Evolutionary conservation across 1,284 basidiomycete genomes (phyloP), one percentile per base, ranked within the genome.

Genomic region (Lentinula novae-zelandiae): DNA sequence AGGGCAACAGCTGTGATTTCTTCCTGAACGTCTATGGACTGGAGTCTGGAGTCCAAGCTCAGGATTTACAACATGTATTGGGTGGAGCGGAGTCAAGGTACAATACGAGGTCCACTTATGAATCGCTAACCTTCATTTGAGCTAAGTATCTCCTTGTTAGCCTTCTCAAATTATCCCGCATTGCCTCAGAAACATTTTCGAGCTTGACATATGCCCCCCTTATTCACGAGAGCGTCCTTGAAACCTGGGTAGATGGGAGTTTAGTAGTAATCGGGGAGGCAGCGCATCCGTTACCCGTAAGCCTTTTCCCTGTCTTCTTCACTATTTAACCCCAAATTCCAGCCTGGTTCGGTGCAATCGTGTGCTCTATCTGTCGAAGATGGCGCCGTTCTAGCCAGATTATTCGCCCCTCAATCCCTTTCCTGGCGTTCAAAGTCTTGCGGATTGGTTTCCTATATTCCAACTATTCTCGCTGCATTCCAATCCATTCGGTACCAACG

Each of bases 181-280:
- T 46, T 70, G 72, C 22, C 17, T 46, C 39, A 20, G n/a, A 22
- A 34, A 20, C 17, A 7, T 34, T 61, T 68, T 31, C 50, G 27
- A 44, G 8, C 8, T 22, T 12, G 5, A 17, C 48, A 8, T 76
- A 76, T 53, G 67, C 75, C 42, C 75, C 75, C 1, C 71, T 82
- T 5, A 71, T 69, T 49, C 72, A 74, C 40, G 68, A 72, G 17
- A 60, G 69, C 2, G 72, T 74, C 5, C 68, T 83, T 9, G 80
- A 84, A 46, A 77, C 83, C 22, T 88, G 86, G 86, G 79, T 82
- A 0, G 80, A 85, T 63, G 66, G 74, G 0, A 73, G 72, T 62
- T 69, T 79, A 56, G 73, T 82, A 3, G 61, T 84, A 13, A 71
- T 85, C 15, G 84, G 84, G 39, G 76, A 79, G 27, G 82, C 80